Conservation (phyloP, 2,329 filamentous ascomycete genomes). For the Meredithiella fracta region DNA sequence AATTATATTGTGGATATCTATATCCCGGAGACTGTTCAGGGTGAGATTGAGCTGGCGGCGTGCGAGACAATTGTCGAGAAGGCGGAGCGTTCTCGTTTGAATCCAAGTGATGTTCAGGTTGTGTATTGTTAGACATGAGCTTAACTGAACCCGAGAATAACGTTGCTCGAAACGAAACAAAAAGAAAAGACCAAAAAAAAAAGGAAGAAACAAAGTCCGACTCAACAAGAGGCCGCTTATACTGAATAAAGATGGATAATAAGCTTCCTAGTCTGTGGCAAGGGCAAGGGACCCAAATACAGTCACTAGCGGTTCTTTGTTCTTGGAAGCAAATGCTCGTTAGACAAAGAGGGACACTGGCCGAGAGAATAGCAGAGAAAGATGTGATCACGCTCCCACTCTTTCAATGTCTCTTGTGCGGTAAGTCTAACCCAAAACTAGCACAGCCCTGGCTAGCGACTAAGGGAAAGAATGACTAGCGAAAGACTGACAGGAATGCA, state of each 20-base stretch:
- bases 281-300: not conserved
- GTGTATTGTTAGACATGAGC: too few species aligned
- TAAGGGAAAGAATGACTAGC: not conserved
- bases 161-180: not conserved
- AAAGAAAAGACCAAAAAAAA: not conserved
- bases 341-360: not conserved
- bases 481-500: not conserved
- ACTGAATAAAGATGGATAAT: not conserved
- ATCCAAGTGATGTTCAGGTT: too few species aligned
- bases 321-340: not conserved
- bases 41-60: too few species aligned
- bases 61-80: too few species aligned
- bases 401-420: too few species aligned
- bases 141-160: not conserved
- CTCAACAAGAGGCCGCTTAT: not conserved
- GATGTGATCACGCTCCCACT: too few species aligned
- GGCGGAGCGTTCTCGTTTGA: too few species aligned
- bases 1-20: too few species aligned
- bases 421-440: not conserved
- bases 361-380: not conserved
- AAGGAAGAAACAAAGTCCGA: not conserved
- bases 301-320: not conserved
- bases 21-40: too few species aligned
- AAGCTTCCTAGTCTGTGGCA: not conserved
- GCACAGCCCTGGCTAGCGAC: not conserved